phyloP scores from a whole-genome alignment of 108 stramenopile species.

The Conticribra weissflogii region DNA sequence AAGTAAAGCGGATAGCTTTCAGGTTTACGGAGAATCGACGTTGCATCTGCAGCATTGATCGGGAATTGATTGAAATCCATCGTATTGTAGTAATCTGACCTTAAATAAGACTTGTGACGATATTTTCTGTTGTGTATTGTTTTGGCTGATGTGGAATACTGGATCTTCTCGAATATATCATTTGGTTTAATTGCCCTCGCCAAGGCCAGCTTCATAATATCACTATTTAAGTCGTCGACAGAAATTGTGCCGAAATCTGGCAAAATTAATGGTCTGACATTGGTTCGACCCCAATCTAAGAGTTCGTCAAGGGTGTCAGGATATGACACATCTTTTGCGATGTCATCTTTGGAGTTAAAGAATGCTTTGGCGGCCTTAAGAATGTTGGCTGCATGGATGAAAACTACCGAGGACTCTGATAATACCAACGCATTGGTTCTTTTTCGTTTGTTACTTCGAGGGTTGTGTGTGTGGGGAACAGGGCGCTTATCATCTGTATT shows the following conservation, averaged over 20 bases:
- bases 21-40: neutral
- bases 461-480: too few relatives aligned
- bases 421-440: too few relatives aligned
- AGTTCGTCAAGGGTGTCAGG: neutral
- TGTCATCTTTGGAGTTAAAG: neutral
- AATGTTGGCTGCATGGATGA: too few relatives aligned
- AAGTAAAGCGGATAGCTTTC: conserved; percentile 10
- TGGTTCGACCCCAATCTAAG: conserved; percentile 10
- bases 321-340: conserved; percentile 3
- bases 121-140: neutral
- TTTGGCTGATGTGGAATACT: conserved; percentile 13
- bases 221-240: conserved; percentile 8
- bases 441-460: too few relatives aligned
- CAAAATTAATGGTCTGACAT: neutral
- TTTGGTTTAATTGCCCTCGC: conserved; percentile 8
- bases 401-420: too few relatives aligned
- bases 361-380: too few relatives aligned
- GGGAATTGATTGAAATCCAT: conserved; percentile 3
- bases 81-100: conserved; percentile 16
- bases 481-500: too few relatives aligned
- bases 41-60: neutral
- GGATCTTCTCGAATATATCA: conserved; percentile 17
- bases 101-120: conserved; percentile 4
- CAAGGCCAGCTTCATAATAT: conserved; percentile 16
- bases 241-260: neutral